phyloP scores from a whole-genome alignment of 805 yeast species.

The Zygotorulaspora florentina region DNA sequence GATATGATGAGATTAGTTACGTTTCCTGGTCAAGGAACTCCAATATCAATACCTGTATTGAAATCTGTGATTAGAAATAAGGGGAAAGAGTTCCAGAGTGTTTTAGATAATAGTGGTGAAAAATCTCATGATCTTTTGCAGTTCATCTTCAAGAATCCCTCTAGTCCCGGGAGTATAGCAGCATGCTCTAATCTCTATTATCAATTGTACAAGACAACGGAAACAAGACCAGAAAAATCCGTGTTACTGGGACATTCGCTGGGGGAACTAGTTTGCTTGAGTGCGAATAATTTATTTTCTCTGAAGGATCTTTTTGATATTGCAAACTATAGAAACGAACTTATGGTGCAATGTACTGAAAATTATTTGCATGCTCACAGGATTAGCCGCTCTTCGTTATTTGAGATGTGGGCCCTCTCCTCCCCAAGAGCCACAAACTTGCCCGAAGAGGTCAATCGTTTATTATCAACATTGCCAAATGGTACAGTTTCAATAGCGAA shows the following conservation, averaged over 20 bases:
- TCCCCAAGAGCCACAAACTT: constrained; percentile 27
- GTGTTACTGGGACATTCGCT: constrained; percentile 34
- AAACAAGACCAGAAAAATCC: background rate
- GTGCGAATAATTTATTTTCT: constrained; percentile 26
- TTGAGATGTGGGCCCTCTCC: constrained; percentile 34
- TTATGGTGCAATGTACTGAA: constrained; percentile 33
- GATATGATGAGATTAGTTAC: constrained; percentile 27
- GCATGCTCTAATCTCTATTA: constrained; percentile 31
- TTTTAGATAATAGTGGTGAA: constrained; percentile 18
- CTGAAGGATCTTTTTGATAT: constrained; percentile 30
- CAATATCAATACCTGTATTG: constrained; percentile 25
- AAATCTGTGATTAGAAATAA: constrained; percentile 24
- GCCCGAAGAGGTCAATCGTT: constrained; percentile 22
- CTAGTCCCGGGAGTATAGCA: constrained; percentile 34
- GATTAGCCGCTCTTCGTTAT: constrained; percentile 23
- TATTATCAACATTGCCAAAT: constrained; percentile 17
- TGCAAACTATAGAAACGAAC: constrained; percentile 32
- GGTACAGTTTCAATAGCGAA: constrained; percentile 30
- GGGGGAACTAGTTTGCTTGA: constrained; percentile 34
- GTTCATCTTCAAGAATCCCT: constrained; percentile 24
- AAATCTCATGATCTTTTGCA: constrained; percentile 22
- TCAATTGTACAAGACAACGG: constrained; percentile 18
- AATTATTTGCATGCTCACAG: constrained; percentile 26
- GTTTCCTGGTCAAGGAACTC: constrained; percentile 37
- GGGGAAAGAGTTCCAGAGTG: constrained; percentile 18